Percentiles rank a stretch among this genome's conserved stretches.
phyloP scores from a whole-genome alignment of 306 rosid genomes.

The Pterocarpus macrocarpus region DNA sequence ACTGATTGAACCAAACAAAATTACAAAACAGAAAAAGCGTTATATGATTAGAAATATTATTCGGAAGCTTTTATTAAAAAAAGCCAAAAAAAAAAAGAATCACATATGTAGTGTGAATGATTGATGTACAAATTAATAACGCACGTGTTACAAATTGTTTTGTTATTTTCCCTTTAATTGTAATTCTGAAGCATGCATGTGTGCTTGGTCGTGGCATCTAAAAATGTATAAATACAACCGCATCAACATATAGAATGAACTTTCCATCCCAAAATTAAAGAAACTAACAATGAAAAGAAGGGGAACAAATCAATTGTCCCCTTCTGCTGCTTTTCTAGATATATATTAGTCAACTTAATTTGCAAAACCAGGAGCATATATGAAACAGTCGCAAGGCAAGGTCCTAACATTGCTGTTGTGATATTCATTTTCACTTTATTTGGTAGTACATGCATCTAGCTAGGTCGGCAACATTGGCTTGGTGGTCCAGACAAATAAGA shows the following conservation, averaged over 20 bases:
- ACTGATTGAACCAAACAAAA: too few species aligned
- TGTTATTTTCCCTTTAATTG: not conserved
- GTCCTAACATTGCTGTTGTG: constrained; percentile 34
- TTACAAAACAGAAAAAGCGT: too few species aligned
- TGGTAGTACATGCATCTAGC: not conserved
- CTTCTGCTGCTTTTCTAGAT: constrained; percentile 19
- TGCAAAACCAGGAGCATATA: not conserved
- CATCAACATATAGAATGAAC: not conserved
- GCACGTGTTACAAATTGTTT: constrained; percentile 30
- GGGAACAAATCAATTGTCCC: constrained; percentile 6
- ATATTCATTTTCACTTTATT: constrained; percentile 20
- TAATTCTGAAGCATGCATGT: constrained; percentile 24
- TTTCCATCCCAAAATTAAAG: constrained; percentile 11
- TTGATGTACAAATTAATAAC: not conserved
- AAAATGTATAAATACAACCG: not conserved
- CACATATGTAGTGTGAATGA: not conserved
- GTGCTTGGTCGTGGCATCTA: not conserved
- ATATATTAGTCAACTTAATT: not conserved
- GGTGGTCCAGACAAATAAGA: constrained; percentile 35
- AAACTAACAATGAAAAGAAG: constrained; percentile 22
- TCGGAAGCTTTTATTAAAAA: too few species aligned
- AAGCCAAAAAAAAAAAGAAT: too few species aligned
- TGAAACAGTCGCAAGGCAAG: constrained; percentile 10
- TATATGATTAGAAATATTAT: too few species aligned
- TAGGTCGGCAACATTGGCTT: constrained; percentile 27